Evolutionary conservation across 495 filamentous ascomycete species (phyloP), one percentile per base, ranked within the genome.

Genomic region (Astrocystis sublimbata): DNA sequence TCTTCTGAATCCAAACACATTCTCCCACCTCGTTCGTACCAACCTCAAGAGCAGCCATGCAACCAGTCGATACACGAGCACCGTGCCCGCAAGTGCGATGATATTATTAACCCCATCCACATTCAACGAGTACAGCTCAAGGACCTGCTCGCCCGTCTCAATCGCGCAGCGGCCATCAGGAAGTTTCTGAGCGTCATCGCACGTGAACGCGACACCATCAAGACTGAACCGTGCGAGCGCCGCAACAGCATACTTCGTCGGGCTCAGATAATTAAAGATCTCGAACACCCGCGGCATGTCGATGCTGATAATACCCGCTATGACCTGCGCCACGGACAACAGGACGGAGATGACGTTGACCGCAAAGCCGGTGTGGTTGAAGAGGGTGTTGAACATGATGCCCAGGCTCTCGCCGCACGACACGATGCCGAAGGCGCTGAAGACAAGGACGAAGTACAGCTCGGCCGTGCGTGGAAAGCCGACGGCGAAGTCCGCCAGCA

Each of bases 371-470:
- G 87, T 88, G 65, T 92, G 89, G 49, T 60, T 66, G 73, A 91
- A 89, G 6, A 91, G 75, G 1, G 89, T 91, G 68, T 89, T 90
- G 75, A 92, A 91, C 74, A 90, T 85, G 63, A 92, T 91, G 0
- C 89, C 89, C n/a, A 91, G 65, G 43, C 83, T 87, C 75, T 92
- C 89, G 3, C 89, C 89, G 62, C 85, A 89, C 50, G 74, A 86
- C 38, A 90, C 88, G 45, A 92, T 85, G 59, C 84, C 87, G 65
- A 92, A 90, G 50, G 82, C 83, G 70, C 88, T 88, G 71, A 86
- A 88, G 1, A 84, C 75, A 38, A 83, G 72, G 54, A 89, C 80
- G 65, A 90, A 88, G 72, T 88, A 89, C 71, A 90, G 79, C 33
- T 78, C 66, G 0, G 75, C 76, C 0, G 80, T 89, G 28, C 86